Evolutionary conservation across 1,139 yeast genomes (phyloP).

Genomic region (Trichomonascaceae sp.): DNA sequence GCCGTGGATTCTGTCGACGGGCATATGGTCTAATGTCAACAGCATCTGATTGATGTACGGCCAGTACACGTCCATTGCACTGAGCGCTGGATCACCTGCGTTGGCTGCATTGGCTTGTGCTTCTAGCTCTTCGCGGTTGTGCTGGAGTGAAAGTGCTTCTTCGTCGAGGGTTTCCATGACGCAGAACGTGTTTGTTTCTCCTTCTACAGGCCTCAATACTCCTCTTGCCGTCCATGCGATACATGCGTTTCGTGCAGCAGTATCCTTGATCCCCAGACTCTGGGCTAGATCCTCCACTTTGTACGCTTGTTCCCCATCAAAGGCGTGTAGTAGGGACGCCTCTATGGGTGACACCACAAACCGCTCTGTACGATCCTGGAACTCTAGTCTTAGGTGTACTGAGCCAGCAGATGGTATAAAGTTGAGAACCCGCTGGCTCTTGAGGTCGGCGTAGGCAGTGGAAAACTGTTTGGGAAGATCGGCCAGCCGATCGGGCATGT

Average conservation of each 20-base stretch:
- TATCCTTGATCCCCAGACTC: slow-evolving; percentile 16
- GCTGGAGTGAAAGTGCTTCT: slow-evolving; percentile 4
- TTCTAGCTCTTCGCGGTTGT: slow-evolving; percentile 12
- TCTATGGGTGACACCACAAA: slow-evolving; percentile 55
- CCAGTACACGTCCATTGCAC: slow-evolving; percentile 31
- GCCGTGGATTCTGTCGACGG: slow-evolving; percentile 37
- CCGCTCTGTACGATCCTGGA: slow-evolving; percentile 31
- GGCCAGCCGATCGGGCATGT: slow-evolving; percentile 37
- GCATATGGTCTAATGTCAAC: slow-evolving; percentile 39
- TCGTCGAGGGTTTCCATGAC: slow-evolving; percentile 15
- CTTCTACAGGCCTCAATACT: slow-evolving; percentile 24
- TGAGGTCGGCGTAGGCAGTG: slow-evolving; percentile 29
- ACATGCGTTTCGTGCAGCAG: slow-evolving; percentile 9
- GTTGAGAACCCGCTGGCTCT: slow-evolving; percentile 46
- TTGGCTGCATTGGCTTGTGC: no score
- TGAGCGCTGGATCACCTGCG: slow-evolving; percentile 22
- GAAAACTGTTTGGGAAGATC: slow-evolving; percentile 35
- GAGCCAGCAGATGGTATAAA: slow-evolving; percentile 50
- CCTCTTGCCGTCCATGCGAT: slow-evolving; percentile 45
- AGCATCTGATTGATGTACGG: slow-evolving; percentile 44
- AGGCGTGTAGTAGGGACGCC: slow-evolving; percentile 49
- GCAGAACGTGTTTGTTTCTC: slow-evolving; percentile 15
- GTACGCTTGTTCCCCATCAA: slow-evolving; percentile 26
- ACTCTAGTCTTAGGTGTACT: slow-evolving; percentile 45
- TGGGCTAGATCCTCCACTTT: slow-evolving; percentile 10